Base-by-base conservation (phyloP, 139 green algal genomes). In the Diplosphaera chodatii region DNA sequence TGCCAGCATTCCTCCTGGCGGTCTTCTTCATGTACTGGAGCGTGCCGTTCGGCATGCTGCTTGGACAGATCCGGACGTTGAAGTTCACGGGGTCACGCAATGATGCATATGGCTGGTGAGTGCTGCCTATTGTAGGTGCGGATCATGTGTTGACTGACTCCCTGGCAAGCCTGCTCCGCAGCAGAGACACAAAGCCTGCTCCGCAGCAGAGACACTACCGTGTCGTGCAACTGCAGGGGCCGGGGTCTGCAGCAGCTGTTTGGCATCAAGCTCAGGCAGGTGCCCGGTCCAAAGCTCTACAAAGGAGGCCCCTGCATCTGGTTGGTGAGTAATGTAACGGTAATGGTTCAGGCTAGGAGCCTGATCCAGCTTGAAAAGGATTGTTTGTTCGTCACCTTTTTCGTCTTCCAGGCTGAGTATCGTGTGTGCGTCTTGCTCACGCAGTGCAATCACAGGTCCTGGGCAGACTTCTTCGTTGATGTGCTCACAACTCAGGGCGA, bases 401-500 rank as follows among this genome's bases (percentile, higher is more conserved):
- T 48, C 37, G 10, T 48, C 13, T 48, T 48, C 13, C 37, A 48
- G 13, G 37, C 8, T 48, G 10, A 48, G 37, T 48, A 8, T 13
- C 13, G 37, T 48, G 37, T 40, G 2, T 56, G 31, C 10, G 23
- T 32, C 4, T n/a, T 1, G 4, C 59, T 63, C 2, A 34, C 74
- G 78, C 88, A 96, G 82, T 84, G 82, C 80, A 97, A 97, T 71
- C 92, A 97, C 75, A 84, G 92, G 28, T 90, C 78, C 56, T 97
- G 92, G 92, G 86, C 84, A 1, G 92, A 97, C 71, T 96, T 97
- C 65, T 95, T 96, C 66, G 65, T 97, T 21, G 92, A 97, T 74
- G 72, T 88, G 4, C 92, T 91, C 67, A 64, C 91, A 0, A 90
- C 88, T 28, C 87, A 94, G 66, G 91, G 91, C 1, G 80, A 85